These are phyloP conservation scores for Gracilaria gracilis DNA, from an alignment of 23 red algal species.

Conservation along the genomic window DNA sequence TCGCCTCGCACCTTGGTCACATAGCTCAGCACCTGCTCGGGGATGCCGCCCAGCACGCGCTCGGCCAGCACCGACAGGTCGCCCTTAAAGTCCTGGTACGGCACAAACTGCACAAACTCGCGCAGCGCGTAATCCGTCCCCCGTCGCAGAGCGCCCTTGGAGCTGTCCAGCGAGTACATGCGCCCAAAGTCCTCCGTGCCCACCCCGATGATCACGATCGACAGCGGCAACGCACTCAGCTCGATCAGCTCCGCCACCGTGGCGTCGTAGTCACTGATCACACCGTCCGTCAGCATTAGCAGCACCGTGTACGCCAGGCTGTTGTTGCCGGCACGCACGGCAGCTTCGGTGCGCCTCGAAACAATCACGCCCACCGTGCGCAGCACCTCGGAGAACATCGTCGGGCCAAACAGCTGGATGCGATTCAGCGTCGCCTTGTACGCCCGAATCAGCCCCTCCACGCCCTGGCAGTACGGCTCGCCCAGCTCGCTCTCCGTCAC, in stretches of 20 bases:
- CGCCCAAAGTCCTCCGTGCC: constrained; percentile 82
- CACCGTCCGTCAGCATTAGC: constrained; percentile 88
- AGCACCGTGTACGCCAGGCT: constrained; percentile 72
- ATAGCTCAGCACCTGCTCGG: constrained; percentile 67
- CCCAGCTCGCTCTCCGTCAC: constrained; percentile 73
- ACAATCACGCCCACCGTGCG: constrained; percentile 68
- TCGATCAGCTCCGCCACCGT: constrained; percentile 73
- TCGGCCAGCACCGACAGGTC: constrained; percentile 54
- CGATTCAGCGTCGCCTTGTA: constrained; percentile 72
- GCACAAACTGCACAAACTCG: constrained; percentile 90
- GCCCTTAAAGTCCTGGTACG: constrained; percentile 76
- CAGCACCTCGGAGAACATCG: constrained; percentile 79
- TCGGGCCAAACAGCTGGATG: constrained; percentile 83
- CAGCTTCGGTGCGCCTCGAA: constrained; percentile 60
- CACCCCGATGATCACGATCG: constrained; percentile 85
- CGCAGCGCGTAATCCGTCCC: constrained; percentile 59
- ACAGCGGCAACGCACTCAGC: constrained; percentile 70
- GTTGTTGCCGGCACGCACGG: constrained; percentile 54
- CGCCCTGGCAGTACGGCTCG: constrained; percentile 67
- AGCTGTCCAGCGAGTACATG: constrained; percentile 65
- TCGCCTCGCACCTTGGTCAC: constrained; percentile 57
- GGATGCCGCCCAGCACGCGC: constrained; percentile 60
- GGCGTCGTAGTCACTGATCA: constrained; percentile 76
- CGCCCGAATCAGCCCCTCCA: constrained; percentile 71
- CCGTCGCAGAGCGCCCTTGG: constrained; percentile 35